Evolutionary conservation across 257 asterid species (phyloP), one percentile per base, ranked within the genome.

Genomic region (Eucommia ulmoides): DNA sequence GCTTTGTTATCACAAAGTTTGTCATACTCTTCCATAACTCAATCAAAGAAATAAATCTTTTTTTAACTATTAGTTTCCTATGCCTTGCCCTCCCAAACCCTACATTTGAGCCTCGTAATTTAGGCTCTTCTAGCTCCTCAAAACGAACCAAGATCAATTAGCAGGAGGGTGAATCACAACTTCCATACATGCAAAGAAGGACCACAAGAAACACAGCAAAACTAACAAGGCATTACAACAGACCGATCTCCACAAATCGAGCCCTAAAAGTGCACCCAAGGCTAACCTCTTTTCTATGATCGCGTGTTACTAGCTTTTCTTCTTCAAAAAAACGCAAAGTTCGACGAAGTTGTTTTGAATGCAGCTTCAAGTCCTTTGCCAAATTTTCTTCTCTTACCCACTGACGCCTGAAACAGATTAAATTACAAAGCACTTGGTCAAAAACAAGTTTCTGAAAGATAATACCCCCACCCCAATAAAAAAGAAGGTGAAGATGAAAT

Each of bases 351-450:
- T 91, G 99, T 74, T 91, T 91, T 3, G 97, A 71, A 67, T 91
- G 99, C 70, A 91, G 74, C 80, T 86, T 91, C 80, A 91, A 73
- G 66, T 81, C 94, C 78, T 82, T 91, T 24, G 99, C 99, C 83
- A 91, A 77, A 56, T 91, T 95, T 69, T 91, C 99, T 65, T 91
- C 99, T 69, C 93, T 73, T 47, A 84, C 84, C 99, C 99, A 91
- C 63, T 81, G 95, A 48, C 87, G 80, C 71, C 97, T 83, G 35
- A 48, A 14, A 29, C 12, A 29, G 38, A 7, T 29, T 5, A 29
- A 29, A 29, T 29, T 7, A 29, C 12, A 29, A 29, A 29, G 12
- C 7, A 5, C 38, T 29, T 29, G 38, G 7, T 12, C 38, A 29
- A 29, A 29, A 29, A 7, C 12, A 7, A 29, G 38, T 12, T 29